A percentile compares a stretch with the other conserved stretches of the same genome.
These are phyloP conservation scores for Rhododendron molle DNA, from an alignment of 148 eudicot species.

Conservation along the genomic window DNA sequence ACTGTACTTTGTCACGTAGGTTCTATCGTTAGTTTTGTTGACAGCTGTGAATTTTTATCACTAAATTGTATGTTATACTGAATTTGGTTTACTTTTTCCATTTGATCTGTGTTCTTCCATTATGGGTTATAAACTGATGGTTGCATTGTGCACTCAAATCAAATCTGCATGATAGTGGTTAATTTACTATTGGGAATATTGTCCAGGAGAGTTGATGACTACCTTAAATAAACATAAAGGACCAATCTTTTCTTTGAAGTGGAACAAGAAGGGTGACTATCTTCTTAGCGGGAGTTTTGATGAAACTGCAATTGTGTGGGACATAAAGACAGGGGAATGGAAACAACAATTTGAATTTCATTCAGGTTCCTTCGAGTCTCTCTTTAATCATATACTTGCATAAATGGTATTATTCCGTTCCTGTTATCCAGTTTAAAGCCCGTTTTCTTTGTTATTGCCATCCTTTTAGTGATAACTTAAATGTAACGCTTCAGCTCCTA, in stretches of 20 bases:
- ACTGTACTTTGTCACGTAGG: not conserved
- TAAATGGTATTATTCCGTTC: not conserved
- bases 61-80: no score
- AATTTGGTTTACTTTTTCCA: not conserved
- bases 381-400: not conserved
- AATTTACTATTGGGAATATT: conserved; percentile 8
- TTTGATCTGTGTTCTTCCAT: not conserved
- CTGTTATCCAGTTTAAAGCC: not conserved
- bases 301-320: conserved; percentile 77
- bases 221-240: conserved; percentile 64
- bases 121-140: not conserved
- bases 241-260: conserved; percentile 69
- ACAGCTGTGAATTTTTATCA: not conserved
- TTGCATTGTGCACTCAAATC: not conserved
- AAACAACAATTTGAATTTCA: conserved; percentile 74
- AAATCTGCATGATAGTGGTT: not conserved
- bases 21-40: not conserved
- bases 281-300: conserved; percentile 74
- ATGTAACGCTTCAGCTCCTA: conserved; percentile 41
- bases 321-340: conserved; percentile 60
- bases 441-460: not conserved
- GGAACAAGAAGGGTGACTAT: conserved; percentile 79
- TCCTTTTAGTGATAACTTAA: not conserved
- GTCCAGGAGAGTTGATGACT: conserved; percentile 53
- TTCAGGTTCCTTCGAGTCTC: conserved; percentile 34